Base-by-base conservation (phyloP, 2,329 filamentous ascomycete genomes). In the Mycocentrospora acerina region DNA sequence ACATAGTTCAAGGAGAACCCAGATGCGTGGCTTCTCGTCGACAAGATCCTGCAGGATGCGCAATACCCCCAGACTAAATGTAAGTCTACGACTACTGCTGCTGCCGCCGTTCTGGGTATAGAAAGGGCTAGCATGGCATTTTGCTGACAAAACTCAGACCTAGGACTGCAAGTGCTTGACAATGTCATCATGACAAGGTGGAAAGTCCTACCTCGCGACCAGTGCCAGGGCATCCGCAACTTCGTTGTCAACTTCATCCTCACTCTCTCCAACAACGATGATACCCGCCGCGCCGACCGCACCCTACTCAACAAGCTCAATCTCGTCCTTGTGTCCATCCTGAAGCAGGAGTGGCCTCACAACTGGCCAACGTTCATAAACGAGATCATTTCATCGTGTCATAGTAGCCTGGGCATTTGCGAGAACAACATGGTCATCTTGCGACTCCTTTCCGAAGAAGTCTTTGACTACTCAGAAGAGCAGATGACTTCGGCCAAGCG, bases 361-460 rank as follows among this genome's bases (percentile, higher is more conserved):
- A 95, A 98, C 77, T 98, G 94, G 93, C 93, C 94, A 9, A 95
- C 90, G 14, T 98, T 98, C 71, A 97, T 98, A 79, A 97, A 97
- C 76, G 93, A 98, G 75, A 98, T 98, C 70, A 90, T 98, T 59
- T 86, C 89, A 15, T 91, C 93, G 39, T 97, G 90, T 72, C 90
- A 95, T 67, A 91, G 88, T 55, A 96, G 87, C 70, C 77, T 98
- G 37, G 93, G 91, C 25, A 94, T 98, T 59, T 98, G 94, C 80
- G 93, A 98, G 74, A 98, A 98, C 76, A 98, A 98, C 77, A 98
- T 98, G 93, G 90, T 88, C 51, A 97, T 98, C 57, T 80, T 98
- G 55, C 85, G 93, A 44, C 75, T 98, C 58, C 80, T 98, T 30
- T 98, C 93, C 6, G 93, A 98, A 69, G 93, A 98, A 70, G 91